Percentiles rank a stretch among this genome's conserved stretches.
Conservation (phyloP, 208 protist genomes). For the Trichomonas vaginalis region DNA sequence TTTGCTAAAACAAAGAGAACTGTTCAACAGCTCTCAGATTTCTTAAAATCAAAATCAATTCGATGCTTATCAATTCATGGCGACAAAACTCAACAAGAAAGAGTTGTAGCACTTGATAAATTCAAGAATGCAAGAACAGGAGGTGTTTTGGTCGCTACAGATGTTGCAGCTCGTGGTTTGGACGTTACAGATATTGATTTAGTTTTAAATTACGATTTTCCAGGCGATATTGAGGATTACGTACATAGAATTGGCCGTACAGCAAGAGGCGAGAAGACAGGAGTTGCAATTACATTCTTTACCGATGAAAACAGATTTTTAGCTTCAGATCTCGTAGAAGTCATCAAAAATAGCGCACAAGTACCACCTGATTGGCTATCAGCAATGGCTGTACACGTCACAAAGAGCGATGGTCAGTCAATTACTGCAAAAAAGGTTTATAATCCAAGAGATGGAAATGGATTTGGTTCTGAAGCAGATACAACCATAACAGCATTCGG, state of each 20-base stretch:
- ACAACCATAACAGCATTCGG: neutral
- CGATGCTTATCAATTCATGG: slow-evolving; percentile 78
- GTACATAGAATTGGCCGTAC: slow-evolving; percentile 84
- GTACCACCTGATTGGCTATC: neutral
- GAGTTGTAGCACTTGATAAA: slow-evolving; percentile 50
- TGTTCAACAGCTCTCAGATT: slow-evolving; percentile 79
- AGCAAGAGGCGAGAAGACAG: slow-evolving; percentile 50
- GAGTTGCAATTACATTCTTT: slow-evolving; percentile 38
- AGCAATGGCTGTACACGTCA: neutral
- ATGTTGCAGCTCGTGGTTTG: slow-evolving; percentile 41
- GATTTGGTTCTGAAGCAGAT: neutral
- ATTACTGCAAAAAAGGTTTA: neutral
- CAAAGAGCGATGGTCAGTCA: neutral
- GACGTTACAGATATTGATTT: slow-evolving; percentile 52
- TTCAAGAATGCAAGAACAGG: slow-evolving; percentile 11
- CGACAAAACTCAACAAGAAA: slow-evolving; percentile 61
- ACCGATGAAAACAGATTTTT: slow-evolving; percentile 20
- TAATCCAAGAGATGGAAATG: neutral
- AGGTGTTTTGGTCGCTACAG: slow-evolving; percentile 37
- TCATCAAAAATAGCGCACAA: neutral
- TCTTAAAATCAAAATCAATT: slow-evolving; percentile 54
- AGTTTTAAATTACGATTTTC: slow-evolving; percentile 64
- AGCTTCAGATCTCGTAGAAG: neutral
- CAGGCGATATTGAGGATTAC: slow-evolving; percentile 62
- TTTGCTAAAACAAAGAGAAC: slow-evolving; percentile 98